Base-by-base conservation (phyloP, 2,329 filamentous ascomycete species). In the Trichoderma koningiopsis region DNA sequence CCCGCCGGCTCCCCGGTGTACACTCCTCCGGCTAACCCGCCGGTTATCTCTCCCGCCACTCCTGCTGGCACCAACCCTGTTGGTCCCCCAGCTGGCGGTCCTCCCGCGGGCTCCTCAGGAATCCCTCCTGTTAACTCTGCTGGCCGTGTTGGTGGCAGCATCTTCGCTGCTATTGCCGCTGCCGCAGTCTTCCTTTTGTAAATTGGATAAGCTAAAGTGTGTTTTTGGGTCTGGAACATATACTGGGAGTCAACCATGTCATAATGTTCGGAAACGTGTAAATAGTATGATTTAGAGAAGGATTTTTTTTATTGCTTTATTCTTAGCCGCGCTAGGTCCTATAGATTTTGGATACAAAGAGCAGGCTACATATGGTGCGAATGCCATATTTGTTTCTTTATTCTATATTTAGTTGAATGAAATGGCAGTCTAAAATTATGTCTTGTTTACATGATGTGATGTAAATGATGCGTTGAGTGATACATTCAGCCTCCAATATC, bases 181-280 rank as follows among this genome's bases (percentile, higher is more conserved):
- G 69, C 79, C 58, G 75, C 75, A 58, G 78, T 74, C 47, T 64
- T 80, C 72, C 73, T 79, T 63, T 72, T 81, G 71, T 80, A 80
- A 78, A 75, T 70, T 29, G 60, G 62, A 65, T 59, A 52, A 66
- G 68, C 43, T 68, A 69, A 52, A 56, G 67, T 57, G 58, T 64
- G 49, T 64, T 69, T 64, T 65, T 63, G 37, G 57, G 57, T 68
- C 53, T 65, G 47, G 43, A 64, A 57, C 58, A 56, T 64, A 24
- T 40, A 60, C 33, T 68, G 56, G 55, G 64, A 60, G 31, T 60
- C 55, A 58, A 43, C 49, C 65, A 58, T 64, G 49, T 67, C 40
- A 60, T 60, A 49, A 68, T 66, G 63, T 66, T 57, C 47, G 31
- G 56, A 59, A 61, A 68, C 57, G 57, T 68, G 65, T 68, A 68